phyloP scores from a whole-genome alignment of 2,329 filamentous ascomycete genomes.

The Phaeosphaeria sp. region DNA sequence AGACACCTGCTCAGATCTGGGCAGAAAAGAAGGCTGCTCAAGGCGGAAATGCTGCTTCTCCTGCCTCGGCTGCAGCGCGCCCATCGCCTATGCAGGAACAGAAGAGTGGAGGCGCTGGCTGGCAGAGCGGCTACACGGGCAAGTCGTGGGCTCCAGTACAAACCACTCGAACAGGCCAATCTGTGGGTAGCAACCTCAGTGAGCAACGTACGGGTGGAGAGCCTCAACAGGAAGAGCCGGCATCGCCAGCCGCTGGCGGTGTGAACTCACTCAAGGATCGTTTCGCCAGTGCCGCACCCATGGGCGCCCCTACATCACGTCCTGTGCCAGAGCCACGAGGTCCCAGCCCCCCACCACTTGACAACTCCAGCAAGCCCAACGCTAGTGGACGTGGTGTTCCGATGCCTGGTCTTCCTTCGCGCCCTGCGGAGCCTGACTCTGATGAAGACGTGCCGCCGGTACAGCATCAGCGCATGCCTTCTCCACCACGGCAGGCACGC shows the following conservation, averaged over 20 bases:
- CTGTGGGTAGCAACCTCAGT: slow-evolving; percentile 57
- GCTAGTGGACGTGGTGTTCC: slow-evolving; percentile 69
- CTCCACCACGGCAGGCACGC: slow-evolving; percentile 49
- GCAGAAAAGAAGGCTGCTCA: slow-evolving; percentile 94
- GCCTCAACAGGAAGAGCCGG: slow-evolving; percentile 56
- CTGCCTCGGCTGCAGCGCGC: slow-evolving; percentile 32
- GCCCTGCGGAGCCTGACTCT: slow-evolving; percentile 55
- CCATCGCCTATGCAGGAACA: slow-evolving; percentile 59
- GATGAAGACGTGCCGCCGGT: slow-evolving; percentile 60
- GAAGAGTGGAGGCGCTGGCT: slow-evolving; percentile 73
- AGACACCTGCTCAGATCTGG: slow-evolving; percentile 96
- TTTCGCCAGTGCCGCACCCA: slow-evolving; percentile 76
- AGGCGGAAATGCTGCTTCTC: slow-evolving; percentile 60
- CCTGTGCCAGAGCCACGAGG: slow-evolving; percentile 50
- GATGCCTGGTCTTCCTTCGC: slow-evolving; percentile 75
- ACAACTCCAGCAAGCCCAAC: slow-evolving; percentile 72
- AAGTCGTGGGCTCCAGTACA: slow-evolving; percentile 90
- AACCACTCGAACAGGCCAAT: slow-evolving; percentile 73
- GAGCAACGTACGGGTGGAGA: slow-evolving; percentile 70
- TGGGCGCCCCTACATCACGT: slow-evolving; percentile 54
- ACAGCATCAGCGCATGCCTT: slow-evolving; percentile 56
- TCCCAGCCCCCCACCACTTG: slow-evolving; percentile 66
- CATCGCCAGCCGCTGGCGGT: slow-evolving; percentile 64
- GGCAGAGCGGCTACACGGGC: slow-evolving; percentile 90
- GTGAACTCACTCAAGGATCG: slow-evolving; percentile 80